Base-by-base conservation (phyloP, 2,329 filamentous ascomycete species). In the Ceratocystis lukuohia region DNA sequence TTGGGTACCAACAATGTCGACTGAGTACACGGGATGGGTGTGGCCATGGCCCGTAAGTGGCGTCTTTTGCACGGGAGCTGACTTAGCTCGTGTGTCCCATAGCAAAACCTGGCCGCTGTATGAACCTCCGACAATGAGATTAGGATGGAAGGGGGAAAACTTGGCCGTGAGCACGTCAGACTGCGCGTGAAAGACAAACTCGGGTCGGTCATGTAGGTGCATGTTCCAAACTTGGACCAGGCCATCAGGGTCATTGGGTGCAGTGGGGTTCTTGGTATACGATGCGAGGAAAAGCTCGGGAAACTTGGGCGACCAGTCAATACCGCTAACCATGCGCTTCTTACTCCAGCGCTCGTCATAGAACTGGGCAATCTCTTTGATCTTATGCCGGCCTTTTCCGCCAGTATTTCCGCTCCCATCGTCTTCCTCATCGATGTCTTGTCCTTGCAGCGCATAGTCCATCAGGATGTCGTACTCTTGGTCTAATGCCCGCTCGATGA, bases 81-180 rank as follows among this genome's bases (percentile, higher is more conserved):
- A 89, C 72, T 89, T 90, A 64, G 91, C 89, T 69, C 94, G 88
- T 10, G 91, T 99, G 74, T 99, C 95, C 94, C 94, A 99, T 20
- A 99, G 83, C 61, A 97, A 83, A 17, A 99, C 91, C 76, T 99
- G 95, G 5, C 94, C 94, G 68, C 90, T 96, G 77, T 99, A 99
- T 45, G 93, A 92, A 62, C 95, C 95, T 69, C 94, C 94, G 69
- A 99, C 86, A 72, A 99, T 95, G 65, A 99, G 82, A 71, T 96
- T 96, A 3, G 93, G 93, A 74, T 99, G 94, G 74, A 96, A 96
- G 0, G 94, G 94, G n/a, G 94, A 97, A 77, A 99, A 99, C 71
- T 94, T 95, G 70, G 94, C 94, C 0, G 92, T 89, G 15, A 99
- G 82, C 65, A 99, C 91, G 76, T 99, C 94, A 57, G 92, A 96